Percentiles rank a stretch among this genome's conserved stretches.
These are phyloP conservation scores for Neospermospora avenae DNA, from an alignment of 2,329 filamentous ascomycete species.

Conservation along the genomic window DNA sequence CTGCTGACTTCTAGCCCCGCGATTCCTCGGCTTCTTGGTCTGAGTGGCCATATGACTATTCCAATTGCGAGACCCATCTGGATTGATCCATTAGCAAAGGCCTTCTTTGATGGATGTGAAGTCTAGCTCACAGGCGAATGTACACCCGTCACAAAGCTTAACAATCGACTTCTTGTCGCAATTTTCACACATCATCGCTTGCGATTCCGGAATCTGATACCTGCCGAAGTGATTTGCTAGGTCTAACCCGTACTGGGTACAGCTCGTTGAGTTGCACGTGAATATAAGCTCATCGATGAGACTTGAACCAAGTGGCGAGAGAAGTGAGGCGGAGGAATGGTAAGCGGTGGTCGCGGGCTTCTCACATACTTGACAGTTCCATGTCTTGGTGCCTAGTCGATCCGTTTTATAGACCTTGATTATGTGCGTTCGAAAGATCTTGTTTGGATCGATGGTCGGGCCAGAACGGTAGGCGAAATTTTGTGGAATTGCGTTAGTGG, in stretches of 20 bases:
- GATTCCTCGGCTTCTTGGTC: slow-evolving; percentile 3
- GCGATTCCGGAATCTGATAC: neutral
- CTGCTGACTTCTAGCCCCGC: neutral
- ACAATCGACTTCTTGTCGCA: slow-evolving; percentile 7
- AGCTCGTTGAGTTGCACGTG: slow-evolving; percentile 4
- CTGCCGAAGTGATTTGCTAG: slow-evolving; percentile 10
- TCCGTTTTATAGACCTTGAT: slow-evolving; percentile 4
- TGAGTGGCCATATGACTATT: neutral
- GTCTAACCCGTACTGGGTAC: neutral
- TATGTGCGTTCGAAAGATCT: slow-evolving; percentile 3
- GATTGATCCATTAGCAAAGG: neutral
- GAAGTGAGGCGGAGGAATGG: slow-evolving; percentile 3
- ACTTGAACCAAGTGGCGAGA: slow-evolving; percentile 1
- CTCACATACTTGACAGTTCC: slow-evolving; percentile 1
- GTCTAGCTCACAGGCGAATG: slow-evolving; percentile 8
- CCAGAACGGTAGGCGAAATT: neutral
- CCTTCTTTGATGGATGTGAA: neutral
- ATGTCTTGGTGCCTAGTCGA: neutral
- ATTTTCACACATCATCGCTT: slow-evolving; percentile 4
- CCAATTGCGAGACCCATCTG: slow-evolving; percentile 1
- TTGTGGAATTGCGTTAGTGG: neutral
- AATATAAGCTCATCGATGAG: neutral
- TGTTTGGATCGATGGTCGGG: neutral
- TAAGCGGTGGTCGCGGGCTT: slow-evolving; percentile 1
- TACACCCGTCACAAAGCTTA: slow-evolving; percentile 7